Evolutionary conservation across 129 eudicot species (phyloP).

Genomic region (Heracleum sosnowskyi): DNA sequence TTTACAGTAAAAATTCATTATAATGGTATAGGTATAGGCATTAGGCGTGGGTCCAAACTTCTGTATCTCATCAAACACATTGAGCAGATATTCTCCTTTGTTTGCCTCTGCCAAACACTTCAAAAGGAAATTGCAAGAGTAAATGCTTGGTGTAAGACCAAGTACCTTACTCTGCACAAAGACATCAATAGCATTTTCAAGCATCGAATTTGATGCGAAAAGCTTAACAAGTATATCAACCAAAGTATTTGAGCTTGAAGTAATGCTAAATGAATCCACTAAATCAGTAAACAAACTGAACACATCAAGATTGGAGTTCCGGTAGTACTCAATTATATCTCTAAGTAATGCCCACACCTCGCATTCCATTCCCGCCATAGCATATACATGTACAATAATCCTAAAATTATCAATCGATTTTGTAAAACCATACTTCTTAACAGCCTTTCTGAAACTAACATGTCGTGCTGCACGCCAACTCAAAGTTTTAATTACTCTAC

Average conservation of each 20-base stretch:
- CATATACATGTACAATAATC: constrained; percentile 17
- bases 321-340: constrained; percentile 23
- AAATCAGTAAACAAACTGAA: constrained; percentile 18
- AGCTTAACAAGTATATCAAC: constrained; percentile 38
- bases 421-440: constrained; percentile 27
- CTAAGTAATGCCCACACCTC: constrained; percentile 22
- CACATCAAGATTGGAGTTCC: constrained; percentile 17
- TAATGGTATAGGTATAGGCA: constrained; percentile 30
- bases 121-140: constrained; percentile 37
- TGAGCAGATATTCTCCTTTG: constrained; percentile 13
- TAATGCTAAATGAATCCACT: constrained; percentile 15
- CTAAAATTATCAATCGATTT: constrained; percentile 19
- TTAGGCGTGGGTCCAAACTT: constrained; percentile 35
- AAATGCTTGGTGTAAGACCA: constrained; percentile 21
- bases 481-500: constrained; percentile 25
- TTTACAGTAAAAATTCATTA: constrained; percentile 25
- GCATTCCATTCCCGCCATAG: constrained; percentile 23
- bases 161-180: constrained; percentile 15
- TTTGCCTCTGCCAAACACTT: constrained; percentile 35
- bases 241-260: constrained; percentile 14
- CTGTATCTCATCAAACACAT: constrained; percentile 28
- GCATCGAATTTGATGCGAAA: constrained; percentile 31
- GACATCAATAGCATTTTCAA: constrained; percentile 28
- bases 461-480: constrained; percentile 27
- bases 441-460: constrained; percentile 15